Base-by-base conservation (phyloP, 176 grass and related monocot genomes). In the Oryza meridionalis region DNA sequence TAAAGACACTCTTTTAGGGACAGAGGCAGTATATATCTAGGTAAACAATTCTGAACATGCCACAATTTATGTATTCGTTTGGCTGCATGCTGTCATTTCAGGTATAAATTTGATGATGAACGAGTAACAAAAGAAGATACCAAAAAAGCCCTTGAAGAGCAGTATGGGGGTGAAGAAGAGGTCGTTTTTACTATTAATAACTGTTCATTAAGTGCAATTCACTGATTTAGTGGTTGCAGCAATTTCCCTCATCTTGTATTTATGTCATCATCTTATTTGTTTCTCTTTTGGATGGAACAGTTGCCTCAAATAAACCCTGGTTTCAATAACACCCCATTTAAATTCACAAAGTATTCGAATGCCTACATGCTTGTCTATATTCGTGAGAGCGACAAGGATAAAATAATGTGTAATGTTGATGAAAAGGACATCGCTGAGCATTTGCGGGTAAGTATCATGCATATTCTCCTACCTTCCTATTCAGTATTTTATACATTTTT, bases 61-160 rank as follows among this genome's bases (percentile, higher is more conserved):
- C 17, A 55, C 6, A 5, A 24, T 42, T 65, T 29, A 21, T 31
- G 26, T 37, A n/a, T 37, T 82, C 70, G 61, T 59, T 2, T 82
- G 37, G 38, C 66, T 85, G 82, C 2, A 51, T 88, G 27, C 21
- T 84, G 37, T 70, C 11, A 70, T 75, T 67, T 73, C 80, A 95
- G 95, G 95, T 98, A 91, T 86, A 98, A 98, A 81, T 98, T 98
- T 80, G 95, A 98, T 79, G 95, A 98, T 72, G 95, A 98, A 72
- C 66, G 95, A 68, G 95, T 98, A 82, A 98, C 95, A 77, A 98
- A 98, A 91, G 95, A 98, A 88, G 95, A 98, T 81, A 90, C 68
- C 31, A 98, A 98, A 86, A 98, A 85, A 26, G 95, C 92, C 31
- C 77, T 98, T 42, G 95, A 98, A 89, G 95, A 98, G 73, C 95